Conservation (phyloP, 2,329 filamentous ascomycete genomes). For the Camillea tinctor region DNA sequence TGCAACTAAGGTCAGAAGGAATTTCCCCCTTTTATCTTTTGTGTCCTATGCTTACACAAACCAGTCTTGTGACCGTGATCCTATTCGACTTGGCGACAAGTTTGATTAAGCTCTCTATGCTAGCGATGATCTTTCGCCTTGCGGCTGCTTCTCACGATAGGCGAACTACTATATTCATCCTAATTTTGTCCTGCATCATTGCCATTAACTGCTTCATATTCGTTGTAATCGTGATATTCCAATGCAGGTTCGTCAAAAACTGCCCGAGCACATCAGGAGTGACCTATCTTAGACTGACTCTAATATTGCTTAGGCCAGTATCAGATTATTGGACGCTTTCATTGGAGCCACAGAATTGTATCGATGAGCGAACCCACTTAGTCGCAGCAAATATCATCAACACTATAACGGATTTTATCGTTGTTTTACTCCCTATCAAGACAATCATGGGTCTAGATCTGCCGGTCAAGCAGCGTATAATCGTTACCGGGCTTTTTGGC, state of each 20-base stretch:
- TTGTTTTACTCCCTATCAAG: constrained; percentile 51
- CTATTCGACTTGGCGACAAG: constrained; percentile 39
- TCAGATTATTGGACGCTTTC: constrained; percentile 39
- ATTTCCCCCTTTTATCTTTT: neutral
- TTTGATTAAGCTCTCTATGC: constrained; percentile 42
- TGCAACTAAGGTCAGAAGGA: constrained; percentile 29
- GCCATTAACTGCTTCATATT: constrained; percentile 34
- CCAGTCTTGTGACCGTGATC: constrained; percentile 34
- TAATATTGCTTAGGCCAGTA: constrained; percentile 30
- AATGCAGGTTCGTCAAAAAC: constrained; percentile 36
- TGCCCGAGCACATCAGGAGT: neutral
- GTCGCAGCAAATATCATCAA: constrained; percentile 57
- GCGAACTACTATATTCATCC: constrained; percentile 31
- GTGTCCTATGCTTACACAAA: neutral
- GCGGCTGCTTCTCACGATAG: constrained; percentile 31
- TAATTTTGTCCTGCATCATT: constrained; percentile 31
- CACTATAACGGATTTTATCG: constrained; percentile 57
- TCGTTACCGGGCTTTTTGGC: constrained; percentile 47
- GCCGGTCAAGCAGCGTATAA: constrained; percentile 44
- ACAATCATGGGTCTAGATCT: constrained; percentile 46
- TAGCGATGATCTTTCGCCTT: constrained; percentile 38
- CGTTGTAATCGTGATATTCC: constrained; percentile 36
- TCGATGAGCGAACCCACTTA: constrained; percentile 50
- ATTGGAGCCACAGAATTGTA: constrained; percentile 36
- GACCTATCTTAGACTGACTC: constrained; percentile 3